phyloP scores from a whole-genome alignment of 805 yeast species.

The Monosporozyma siamensis region DNA sequence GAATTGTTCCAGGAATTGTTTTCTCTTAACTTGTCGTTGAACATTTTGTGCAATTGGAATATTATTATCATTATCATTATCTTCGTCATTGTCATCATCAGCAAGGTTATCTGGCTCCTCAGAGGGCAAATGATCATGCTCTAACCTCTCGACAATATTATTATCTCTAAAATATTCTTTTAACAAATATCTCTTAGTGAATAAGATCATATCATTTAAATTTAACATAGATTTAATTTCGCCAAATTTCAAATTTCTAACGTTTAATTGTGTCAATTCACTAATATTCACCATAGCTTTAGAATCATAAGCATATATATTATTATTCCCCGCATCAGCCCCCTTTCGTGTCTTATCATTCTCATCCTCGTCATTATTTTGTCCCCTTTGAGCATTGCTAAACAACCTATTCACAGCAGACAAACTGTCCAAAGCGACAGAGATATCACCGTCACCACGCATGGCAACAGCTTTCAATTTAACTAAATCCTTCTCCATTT shows the following conservation, averaged over 20 bases:
- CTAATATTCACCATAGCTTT: slow-evolving; percentile 52
- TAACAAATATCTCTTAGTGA: slow-evolving; percentile 33
- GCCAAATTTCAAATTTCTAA: slow-evolving; percentile 52
- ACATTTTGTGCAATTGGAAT: slow-evolving; percentile 6
- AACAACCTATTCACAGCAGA: slow-evolving; percentile 40
- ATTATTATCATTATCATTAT: slow-evolving; percentile 15
- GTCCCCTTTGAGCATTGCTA: slow-evolving; percentile 27
- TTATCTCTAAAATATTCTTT: slow-evolving; percentile 22
- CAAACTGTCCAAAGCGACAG: slow-evolving; percentile 38
- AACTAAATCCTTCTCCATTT: slow-evolving; percentile 22
- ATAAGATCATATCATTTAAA: slow-evolving; percentile 37
- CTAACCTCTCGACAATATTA: slow-evolving; percentile 12
- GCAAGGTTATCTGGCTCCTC: slow-evolving; percentile 15
- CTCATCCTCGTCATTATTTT: slow-evolving; percentile 26
- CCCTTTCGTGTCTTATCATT: no score
- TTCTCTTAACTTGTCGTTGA: slow-evolving; percentile 12
- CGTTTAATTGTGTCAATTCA: slow-evolving; percentile 53
- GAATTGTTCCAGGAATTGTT: slow-evolving; percentile 18
- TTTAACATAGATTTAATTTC: slow-evolving; percentile 43
- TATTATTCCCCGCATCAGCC: no score
- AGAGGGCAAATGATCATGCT: neutral
- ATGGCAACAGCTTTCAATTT: slow-evolving; percentile 42
- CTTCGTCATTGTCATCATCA: slow-evolving; percentile 18
- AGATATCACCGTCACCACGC: slow-evolving; percentile 45
- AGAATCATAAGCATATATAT: slow-evolving; percentile 52